These are phyloP conservation scores for Lycium barbarum DNA, from an alignment of 257 asterid genomes.

Conservation along the genomic window DNA sequence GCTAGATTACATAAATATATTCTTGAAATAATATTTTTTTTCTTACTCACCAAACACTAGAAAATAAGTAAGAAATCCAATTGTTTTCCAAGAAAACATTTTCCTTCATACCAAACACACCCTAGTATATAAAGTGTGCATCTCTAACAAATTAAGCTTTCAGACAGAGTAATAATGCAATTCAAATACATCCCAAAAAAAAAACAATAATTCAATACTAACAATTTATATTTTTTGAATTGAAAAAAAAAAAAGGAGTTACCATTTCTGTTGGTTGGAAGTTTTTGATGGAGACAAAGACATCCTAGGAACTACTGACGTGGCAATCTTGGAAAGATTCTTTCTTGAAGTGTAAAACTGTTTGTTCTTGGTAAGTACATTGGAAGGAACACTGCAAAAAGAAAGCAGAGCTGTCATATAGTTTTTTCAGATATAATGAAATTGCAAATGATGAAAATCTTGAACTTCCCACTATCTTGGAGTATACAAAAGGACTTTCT, in stretches of 20 bases:
- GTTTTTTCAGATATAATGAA: neutral
- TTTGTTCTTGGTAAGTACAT: constrained; percentile 15
- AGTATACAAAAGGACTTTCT: neutral
- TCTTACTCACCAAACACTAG: too few species aligned
- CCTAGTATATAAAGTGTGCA: neutral
- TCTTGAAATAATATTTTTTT: too few species aligned
- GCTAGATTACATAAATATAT: too few species aligned
- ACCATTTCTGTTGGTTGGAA: constrained; percentile 8
- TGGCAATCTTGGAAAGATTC: neutral
- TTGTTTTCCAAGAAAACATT: too few species aligned
- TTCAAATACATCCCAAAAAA: neutral
- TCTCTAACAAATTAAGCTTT: constrained; percentile 3
- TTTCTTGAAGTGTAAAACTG: constrained; percentile 17
- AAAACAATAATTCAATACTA: neutral
- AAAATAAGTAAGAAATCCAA: too few species aligned
- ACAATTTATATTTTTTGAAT: too few species aligned
- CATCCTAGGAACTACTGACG: constrained; percentile 28
- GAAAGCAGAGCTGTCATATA: constrained; percentile 1
- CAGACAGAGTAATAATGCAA: neutral
- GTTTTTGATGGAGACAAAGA: constrained; percentile 8
- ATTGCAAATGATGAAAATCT: neutral
- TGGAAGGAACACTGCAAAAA: neutral
- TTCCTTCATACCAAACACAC: too few species aligned
- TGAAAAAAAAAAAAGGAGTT: neutral
- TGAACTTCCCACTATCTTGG: neutral